These are phyloP conservation scores for Albifimbria verrucaria DNA, from an alignment of 2,329 filamentous ascomycete species.

Conservation along the genomic window DNA sequence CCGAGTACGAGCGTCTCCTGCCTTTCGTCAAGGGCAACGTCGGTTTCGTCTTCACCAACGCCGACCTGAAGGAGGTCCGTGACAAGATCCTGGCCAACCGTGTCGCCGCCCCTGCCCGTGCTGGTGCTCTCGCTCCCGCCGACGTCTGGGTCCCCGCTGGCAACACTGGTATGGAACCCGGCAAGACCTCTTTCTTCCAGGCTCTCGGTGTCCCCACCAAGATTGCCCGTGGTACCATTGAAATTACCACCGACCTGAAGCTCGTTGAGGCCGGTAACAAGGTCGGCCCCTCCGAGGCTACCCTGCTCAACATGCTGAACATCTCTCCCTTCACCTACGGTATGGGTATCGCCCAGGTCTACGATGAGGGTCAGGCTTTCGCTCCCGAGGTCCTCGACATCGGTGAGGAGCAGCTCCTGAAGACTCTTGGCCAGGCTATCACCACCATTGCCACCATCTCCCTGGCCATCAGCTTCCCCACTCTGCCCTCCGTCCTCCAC, in stretches of 20 bases:
- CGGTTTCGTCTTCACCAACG: slow-evolving; percentile 99
- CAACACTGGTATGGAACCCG: slow-evolving; percentile 99
- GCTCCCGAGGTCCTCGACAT: slow-evolving; percentile 83
- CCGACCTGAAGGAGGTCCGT: slow-evolving; percentile 85
- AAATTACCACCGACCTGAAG: slow-evolving; percentile 98
- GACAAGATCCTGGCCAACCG: slow-evolving; percentile 95
- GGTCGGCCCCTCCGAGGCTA: slow-evolving; percentile 98
- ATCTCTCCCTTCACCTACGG: slow-evolving; percentile 99
- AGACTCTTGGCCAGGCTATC: slow-evolving; percentile 76
- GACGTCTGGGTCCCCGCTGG: slow-evolving; percentile 96
- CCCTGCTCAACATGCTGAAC: slow-evolving; percentile 99
- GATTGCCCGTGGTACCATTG: slow-evolving; percentile 99
- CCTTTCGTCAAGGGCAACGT: slow-evolving; percentile 96
- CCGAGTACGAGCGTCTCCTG: slow-evolving; percentile 97
- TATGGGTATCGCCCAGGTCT: slow-evolving; percentile 94
- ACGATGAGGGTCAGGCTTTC: slow-evolving; percentile 96
- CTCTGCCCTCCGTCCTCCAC: slow-evolving; percentile 93
- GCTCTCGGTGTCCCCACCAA: slow-evolving; percentile 99
- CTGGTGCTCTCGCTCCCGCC: slow-evolving; percentile 87
- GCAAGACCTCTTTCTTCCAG: slow-evolving; percentile 99
- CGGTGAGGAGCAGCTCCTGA: slow-evolving; percentile 88
- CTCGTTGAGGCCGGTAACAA: slow-evolving; percentile 89
- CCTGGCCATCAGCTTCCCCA: slow-evolving; percentile 91
- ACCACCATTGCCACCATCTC: slow-evolving; percentile 86
- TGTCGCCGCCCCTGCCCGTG: slow-evolving; percentile 95